Conservation (phyloP, 805 yeast genomes). For the Saccharomycopsis capsularis region DNA sequence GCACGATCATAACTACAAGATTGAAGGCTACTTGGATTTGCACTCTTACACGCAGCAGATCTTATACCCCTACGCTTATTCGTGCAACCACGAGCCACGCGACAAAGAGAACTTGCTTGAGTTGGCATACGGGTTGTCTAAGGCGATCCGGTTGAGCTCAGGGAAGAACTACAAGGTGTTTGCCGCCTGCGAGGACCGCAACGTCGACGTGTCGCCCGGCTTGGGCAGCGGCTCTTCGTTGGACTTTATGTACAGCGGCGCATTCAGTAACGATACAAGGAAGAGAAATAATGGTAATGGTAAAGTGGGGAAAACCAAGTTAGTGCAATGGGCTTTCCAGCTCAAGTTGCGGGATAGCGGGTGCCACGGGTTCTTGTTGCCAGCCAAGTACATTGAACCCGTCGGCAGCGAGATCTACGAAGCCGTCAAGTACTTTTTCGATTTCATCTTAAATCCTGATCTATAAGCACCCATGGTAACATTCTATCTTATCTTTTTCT, state of each 20-base stretch:
- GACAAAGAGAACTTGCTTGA: constrained; percentile 78
- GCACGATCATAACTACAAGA: constrained; percentile 36
- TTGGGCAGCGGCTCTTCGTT: constrained; percentile 74
- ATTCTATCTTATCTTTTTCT: neutral
- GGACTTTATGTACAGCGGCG: constrained; percentile 78
- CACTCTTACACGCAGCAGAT: constrained; percentile 84
- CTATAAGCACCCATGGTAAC: constrained; percentile 20
- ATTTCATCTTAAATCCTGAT: constrained; percentile 41
- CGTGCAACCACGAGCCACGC: constrained; percentile 66
- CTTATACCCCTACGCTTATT: constrained; percentile 74
- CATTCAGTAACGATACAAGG: too few species aligned
- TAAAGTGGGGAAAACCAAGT: constrained; percentile 19
- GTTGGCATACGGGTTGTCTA: constrained; percentile 72
- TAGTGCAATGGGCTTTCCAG: constrained; percentile 81
- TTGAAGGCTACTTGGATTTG: constrained; percentile 73
- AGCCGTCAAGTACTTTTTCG: constrained; percentile 60
- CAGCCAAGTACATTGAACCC: constrained; percentile 60
- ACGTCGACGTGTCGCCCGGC: constrained; percentile 64
- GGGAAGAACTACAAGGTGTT: constrained; percentile 64
- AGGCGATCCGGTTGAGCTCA: constrained; percentile 55
- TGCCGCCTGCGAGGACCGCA: constrained; percentile 76
- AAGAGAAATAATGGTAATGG: neutral
- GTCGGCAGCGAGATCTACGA: constrained; percentile 72
- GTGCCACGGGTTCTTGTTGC: constrained; percentile 73
- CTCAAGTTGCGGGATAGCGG: constrained; percentile 78